Conservation (phyloP, 768 basidiomycete species). For the Rubroboletus pulcherrimus region DNA sequence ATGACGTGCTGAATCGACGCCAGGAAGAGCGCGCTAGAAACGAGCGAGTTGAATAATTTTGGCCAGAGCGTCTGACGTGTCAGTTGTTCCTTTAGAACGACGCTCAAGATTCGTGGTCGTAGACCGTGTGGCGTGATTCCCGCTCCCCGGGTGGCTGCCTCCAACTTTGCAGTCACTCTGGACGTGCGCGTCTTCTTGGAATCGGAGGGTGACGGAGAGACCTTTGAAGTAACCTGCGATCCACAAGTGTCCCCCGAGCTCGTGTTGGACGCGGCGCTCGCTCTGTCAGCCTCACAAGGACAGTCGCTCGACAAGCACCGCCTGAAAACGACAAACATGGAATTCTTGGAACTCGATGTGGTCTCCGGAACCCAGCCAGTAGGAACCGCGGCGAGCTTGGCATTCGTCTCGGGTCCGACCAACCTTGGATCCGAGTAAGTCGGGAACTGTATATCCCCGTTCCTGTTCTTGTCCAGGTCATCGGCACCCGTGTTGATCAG, state of each 20-base stretch:
- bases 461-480: neutral
- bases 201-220: no score
- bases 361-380: neutral
- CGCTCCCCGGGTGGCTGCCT: neutral
- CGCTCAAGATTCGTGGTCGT: neutral
- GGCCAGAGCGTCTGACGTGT: neutral
- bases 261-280: neutral
- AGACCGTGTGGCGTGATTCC: neutral
- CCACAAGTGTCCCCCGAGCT: neutral
- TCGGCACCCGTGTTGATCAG: neutral
- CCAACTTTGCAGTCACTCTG: neutral
- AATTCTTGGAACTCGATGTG: neutral
- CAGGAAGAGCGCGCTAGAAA: constrained; percentile 25
- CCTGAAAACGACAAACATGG: constrained; percentile 7
- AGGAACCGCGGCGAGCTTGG: neutral
- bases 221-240: neutral
- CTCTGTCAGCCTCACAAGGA: constrained; percentile 11
- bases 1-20: constrained; percentile 38
- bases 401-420: neutral
- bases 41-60: constrained; percentile 15
- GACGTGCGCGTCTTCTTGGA: neutral
- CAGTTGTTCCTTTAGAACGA: neutral
- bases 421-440: neutral
- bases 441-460: neutral
- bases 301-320: constrained; percentile 12